Percentiles rank a stretch among this genome's conserved stretches.
phyloP scores from a whole-genome alignment of 768 basidiomycete genomes.

The Suillus fuscotomentosus region DNA sequence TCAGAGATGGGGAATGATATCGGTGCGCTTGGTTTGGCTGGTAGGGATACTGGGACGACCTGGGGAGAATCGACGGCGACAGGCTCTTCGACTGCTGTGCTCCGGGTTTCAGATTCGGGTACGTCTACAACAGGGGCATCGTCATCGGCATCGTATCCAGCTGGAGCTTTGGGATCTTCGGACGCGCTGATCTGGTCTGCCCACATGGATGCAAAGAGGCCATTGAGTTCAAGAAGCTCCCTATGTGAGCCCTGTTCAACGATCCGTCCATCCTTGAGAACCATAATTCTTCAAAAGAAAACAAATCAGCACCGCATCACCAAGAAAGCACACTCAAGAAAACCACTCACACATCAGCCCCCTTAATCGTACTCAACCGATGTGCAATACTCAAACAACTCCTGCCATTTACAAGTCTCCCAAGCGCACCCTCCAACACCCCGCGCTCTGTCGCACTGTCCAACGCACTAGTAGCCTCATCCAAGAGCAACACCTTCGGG shows the following conservation, averaged over 20 bases:
- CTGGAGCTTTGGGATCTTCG: slow-evolving; percentile 20
- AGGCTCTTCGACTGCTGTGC: slow-evolving; percentile 22
- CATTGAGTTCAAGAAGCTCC: slow-evolving; percentile 70
- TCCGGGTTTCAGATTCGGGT: slow-evolving; percentile 16
- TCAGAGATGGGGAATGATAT: slow-evolving; percentile 37
- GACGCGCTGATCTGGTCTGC: slow-evolving; percentile 71
- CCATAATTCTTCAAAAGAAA: slow-evolving; percentile 63
- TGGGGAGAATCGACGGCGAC: slow-evolving; percentile 16
- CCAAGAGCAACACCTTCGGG: slow-evolving; percentile 76
- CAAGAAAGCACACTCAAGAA: neutral
- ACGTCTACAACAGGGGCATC: slow-evolving; percentile 19
- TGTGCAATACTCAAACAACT: slow-evolving; percentile 28
- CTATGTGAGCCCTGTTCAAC: slow-evolving; percentile 80
- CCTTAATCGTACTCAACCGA: slow-evolving; percentile 47
- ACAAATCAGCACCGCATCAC: neutral
- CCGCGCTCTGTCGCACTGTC: slow-evolving; percentile 91
- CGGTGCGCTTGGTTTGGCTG: slow-evolving; percentile 7
- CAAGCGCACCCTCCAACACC: slow-evolving; percentile 61
- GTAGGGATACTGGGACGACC: slow-evolving; percentile 15
- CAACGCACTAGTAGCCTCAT: slow-evolving; percentile 79
- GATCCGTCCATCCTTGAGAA: slow-evolving; percentile 88
- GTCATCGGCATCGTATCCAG: slow-evolving; percentile 25
- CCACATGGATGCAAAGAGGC: slow-evolving; percentile 86
- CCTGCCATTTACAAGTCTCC: slow-evolving; percentile 13
- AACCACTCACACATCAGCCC: slow-evolving; percentile 54